A percentile compares a stretch with the other conserved stretches of the same genome.
phyloP scores from a whole-genome alignment of 2,329 filamentous ascomycete genomes.

The Neurospora crassa region DNA sequence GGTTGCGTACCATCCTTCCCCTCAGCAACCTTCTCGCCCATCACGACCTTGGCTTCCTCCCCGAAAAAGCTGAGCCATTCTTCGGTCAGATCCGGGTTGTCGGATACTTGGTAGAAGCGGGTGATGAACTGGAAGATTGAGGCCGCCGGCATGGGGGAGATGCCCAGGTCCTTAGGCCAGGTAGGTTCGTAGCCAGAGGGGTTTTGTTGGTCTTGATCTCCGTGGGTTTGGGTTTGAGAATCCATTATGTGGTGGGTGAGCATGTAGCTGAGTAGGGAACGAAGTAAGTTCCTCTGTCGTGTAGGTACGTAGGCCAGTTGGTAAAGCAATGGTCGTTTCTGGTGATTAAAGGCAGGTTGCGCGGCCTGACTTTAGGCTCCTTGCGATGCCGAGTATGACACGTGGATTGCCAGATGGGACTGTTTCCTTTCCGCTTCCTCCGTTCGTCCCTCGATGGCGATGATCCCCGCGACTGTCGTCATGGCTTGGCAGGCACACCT shows the following conservation, averaged over 20 bases:
- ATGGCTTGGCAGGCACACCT: not conserved
- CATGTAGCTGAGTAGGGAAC: not conserved
- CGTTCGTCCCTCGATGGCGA: not conserved
- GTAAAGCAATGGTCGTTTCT: not conserved
- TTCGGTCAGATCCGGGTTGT: conserved; percentile 30
- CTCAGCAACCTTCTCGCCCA: conserved; percentile 29
- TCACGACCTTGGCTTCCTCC: conserved; percentile 30
- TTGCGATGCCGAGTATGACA: not conserved
- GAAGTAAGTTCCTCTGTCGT: not conserved
- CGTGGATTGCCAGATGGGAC: not conserved
- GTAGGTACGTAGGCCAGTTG: no score
- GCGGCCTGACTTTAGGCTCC: not conserved
- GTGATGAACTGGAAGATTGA: conserved; percentile 28
- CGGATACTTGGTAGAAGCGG: conserved; percentile 35
- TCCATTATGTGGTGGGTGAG: not conserved
- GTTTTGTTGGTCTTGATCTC: not conserved
- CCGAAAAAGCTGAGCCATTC: conserved; percentile 34
- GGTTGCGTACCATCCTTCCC: conserved; percentile 24
- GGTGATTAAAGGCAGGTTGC: not conserved
- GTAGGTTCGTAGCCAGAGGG: conserved; percentile 17
- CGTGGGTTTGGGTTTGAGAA: not conserved
- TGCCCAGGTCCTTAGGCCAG: conserved; percentile 18
- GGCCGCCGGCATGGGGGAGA: conserved; percentile 1
- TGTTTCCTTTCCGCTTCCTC: not conserved
- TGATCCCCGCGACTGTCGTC: not conserved